Evolutionary conservation across 345 rosid genomes (phyloP).

Genomic region (Eucalyptus cladocalyx): DNA sequence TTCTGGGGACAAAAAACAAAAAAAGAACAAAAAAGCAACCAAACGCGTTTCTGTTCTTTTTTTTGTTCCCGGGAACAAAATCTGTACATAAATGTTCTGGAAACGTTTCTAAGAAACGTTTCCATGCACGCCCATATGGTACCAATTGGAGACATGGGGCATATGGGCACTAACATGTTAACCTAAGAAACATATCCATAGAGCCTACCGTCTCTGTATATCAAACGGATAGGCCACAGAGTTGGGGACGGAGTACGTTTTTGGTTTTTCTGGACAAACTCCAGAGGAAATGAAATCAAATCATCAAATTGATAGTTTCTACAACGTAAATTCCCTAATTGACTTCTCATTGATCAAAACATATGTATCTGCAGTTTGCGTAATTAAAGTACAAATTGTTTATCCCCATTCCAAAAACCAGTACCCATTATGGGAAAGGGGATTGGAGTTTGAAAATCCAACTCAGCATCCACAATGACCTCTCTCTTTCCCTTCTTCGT

Average conservation of each 20-base stretch:
- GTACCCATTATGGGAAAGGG: not conserved
- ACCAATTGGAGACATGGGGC: no score
- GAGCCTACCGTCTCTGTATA: no score
- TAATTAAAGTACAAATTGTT: not conserved
- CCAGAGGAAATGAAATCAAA: not conserved
- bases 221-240: fast-evolving
- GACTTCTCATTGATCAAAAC: not conserved
- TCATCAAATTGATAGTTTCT: not conserved
- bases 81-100: no score
- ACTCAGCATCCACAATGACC: not conserved
- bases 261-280: not conserved
- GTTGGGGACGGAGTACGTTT: not conserved
- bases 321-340: not conserved
- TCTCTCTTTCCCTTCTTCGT: not conserved
- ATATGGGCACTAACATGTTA: no score
- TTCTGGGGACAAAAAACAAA: no score
- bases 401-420: not conserved
- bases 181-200: no score
- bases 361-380: not conserved
- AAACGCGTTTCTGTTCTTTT: no score
- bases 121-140: no score
- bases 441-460: not conserved
- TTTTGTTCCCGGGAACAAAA: no score
- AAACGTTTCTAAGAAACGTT: no score
- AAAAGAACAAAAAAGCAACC: no score